These are phyloP conservation scores for Botryotinia narcissicola DNA, from an alignment of 2,329 filamentous ascomycete species.

Conservation along the genomic window DNA sequence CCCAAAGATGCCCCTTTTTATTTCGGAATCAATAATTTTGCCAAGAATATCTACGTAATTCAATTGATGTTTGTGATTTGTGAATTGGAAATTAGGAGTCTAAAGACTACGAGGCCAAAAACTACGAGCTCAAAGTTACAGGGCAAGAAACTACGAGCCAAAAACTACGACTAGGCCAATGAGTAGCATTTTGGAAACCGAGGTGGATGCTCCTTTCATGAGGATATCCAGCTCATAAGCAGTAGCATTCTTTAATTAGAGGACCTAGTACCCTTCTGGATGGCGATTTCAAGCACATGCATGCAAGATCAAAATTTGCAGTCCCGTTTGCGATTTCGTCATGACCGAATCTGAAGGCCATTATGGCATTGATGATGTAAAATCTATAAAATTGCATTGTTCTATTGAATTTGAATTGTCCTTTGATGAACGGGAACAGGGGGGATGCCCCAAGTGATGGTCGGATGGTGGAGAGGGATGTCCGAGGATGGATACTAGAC, in stretches of 20 bases:
- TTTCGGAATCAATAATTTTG: not conserved
- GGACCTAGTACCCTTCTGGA: not conserved
- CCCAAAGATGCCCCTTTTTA: not conserved
- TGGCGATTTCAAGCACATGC: too few species aligned
- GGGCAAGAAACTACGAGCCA: not conserved
- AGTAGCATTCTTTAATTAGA: not conserved
- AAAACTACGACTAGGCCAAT: not conserved
- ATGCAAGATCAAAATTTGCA: not conserved
- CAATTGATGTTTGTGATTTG: not conserved
- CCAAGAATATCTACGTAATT: not conserved
- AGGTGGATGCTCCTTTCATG: not conserved
- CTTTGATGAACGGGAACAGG: slow-evolving; percentile 3
- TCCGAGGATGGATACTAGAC: slow-evolving; percentile 4
- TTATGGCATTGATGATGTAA: slow-evolving; percentile 13
- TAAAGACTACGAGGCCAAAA: not conserved
- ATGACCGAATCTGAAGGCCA: not conserved
- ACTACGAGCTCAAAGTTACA: not conserved
- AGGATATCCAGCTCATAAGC: not conserved
- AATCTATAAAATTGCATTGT: slow-evolving; percentile 4
- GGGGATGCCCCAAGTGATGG: not conserved
- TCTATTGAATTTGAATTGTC: not conserved
- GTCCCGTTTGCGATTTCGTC: not conserved
- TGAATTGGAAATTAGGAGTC: not conserved
- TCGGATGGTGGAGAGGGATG: not conserved
- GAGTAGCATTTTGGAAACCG: too few species aligned